Evolutionary conservation across 2,329 filamentous ascomycete genomes (phyloP).

Genomic region (Amesomyces nigricolor): DNA sequence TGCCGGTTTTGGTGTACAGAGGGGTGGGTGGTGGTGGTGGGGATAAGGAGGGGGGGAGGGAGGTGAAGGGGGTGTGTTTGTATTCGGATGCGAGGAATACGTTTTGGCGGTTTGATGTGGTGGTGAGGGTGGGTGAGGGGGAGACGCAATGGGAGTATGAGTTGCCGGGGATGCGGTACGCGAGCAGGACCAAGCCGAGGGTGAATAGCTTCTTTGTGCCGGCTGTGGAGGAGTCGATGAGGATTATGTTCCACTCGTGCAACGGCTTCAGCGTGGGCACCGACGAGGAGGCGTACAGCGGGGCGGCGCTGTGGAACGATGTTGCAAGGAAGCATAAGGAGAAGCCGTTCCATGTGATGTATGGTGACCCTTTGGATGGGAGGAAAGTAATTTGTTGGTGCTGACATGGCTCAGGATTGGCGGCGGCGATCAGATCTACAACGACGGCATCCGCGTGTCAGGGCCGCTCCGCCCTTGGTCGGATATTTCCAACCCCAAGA

Average conservation of each 20-base stretch:
- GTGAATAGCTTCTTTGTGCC: slow-evolving; percentile 79
- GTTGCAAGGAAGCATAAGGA: slow-evolving; percentile 75
- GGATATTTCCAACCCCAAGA: slow-evolving; percentile 72
- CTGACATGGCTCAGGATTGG: slow-evolving; percentile 58
- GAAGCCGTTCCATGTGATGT: slow-evolving; percentile 86
- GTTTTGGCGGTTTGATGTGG: slow-evolving; percentile 88
- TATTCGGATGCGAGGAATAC: slow-evolving; percentile 65
- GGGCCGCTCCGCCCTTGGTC: slow-evolving; percentile 82
- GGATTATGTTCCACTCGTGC: slow-evolving; percentile 97
- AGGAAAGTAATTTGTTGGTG: not conserved
- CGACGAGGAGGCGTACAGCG: slow-evolving; percentile 79
- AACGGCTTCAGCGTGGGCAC: slow-evolving; percentile 92
- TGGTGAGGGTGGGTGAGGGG: slow-evolving; percentile 63
- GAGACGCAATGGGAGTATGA: slow-evolving; percentile 77
- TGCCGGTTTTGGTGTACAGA: slow-evolving; percentile 55
- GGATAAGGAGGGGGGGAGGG: not conserved
- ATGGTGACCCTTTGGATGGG: slow-evolving; percentile 25
- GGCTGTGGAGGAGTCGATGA: slow-evolving; percentile 79
- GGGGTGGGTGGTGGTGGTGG: slow-evolving; percentile 19
- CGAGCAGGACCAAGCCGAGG: slow-evolving; percentile 49
- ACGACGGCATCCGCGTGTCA: slow-evolving; percentile 80
- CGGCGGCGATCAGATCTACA: slow-evolving; percentile 94
- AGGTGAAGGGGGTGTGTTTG: slow-evolving; percentile 54
- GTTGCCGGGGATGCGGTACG: slow-evolving; percentile 60
- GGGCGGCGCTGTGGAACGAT: slow-evolving; percentile 92